phyloP scores from a whole-genome alignment of 2,329 filamentous ascomycete genomes.

The Botrytis fabae region DNA sequence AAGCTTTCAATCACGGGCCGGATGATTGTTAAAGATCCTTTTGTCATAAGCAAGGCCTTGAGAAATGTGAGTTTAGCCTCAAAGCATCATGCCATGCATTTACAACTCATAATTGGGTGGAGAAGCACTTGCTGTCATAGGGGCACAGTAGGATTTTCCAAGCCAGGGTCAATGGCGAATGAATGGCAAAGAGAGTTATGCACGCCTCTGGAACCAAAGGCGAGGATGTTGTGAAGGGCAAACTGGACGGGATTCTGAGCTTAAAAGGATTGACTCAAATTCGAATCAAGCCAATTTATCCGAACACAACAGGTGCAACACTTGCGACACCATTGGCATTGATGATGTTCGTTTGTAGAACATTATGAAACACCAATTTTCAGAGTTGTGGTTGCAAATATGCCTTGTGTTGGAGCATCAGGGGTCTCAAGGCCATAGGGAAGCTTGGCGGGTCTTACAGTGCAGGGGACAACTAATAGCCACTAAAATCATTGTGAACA shows the following conservation, averaged over 20 bases:
- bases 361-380: slow-evolving; percentile 20
- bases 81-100: slow-evolving; percentile 1
- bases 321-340: slow-evolving; percentile 11
- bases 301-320: slow-evolving; percentile 7
- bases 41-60: neutral
- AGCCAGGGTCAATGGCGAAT: neutral
- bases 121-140: slow-evolving; percentile 18
- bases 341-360: slow-evolving; percentile 1
- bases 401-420: slow-evolving; percentile 16
- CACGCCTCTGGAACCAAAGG: neutral
- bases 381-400: slow-evolving; percentile 10
- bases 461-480: slow-evolving; percentile 5
- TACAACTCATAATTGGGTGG: slow-evolving; percentile 19
- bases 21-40: neutral
- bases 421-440: slow-evolving; percentile 5
- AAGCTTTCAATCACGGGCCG: neutral
- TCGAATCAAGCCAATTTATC: slow-evolving; percentile 4
- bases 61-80: neutral
- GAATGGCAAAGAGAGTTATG: neutral
- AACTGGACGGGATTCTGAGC: neutral
- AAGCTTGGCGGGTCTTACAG: slow-evolving; percentile 10
- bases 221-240: neutral
- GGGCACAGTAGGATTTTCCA: neutral
- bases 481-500: slow-evolving; percentile 20
- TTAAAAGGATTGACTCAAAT: neutral